Percentiles rank a stretch among this genome's conserved stretches.
Conservation (phyloP, 2,329 filamentous ascomycete species). For the Dothistroma septosporum region DNA sequence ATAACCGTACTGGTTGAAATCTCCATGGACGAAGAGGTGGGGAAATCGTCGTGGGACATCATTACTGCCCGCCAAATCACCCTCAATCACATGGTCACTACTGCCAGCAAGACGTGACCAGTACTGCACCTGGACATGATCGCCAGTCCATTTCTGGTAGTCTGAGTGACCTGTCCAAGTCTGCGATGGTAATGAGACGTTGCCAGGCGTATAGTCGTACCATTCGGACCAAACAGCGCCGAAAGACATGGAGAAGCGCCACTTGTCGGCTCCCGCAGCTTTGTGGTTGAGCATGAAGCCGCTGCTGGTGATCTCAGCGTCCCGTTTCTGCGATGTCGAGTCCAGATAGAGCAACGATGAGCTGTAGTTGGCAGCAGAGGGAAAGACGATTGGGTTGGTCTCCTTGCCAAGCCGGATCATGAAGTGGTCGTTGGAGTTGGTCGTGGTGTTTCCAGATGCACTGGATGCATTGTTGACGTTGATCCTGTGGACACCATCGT, state of each 20-base stretch:
- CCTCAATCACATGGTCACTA: conserved; percentile 58
- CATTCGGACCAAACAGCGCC: conserved; percentile 58
- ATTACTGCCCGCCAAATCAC: conserved; percentile 47
- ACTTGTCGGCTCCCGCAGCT: conserved; percentile 59
- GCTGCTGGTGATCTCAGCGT: conserved; percentile 35
- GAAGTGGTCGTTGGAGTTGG: conserved; percentile 56
- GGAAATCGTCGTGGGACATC: conserved; percentile 51
- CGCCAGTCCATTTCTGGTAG: conserved; percentile 56
- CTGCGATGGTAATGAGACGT: conserved; percentile 46
- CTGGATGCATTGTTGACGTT: conserved; percentile 54
- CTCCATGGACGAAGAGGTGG: conserved; percentile 59
- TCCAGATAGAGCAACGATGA: conserved; percentile 47
- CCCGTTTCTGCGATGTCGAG: conserved; percentile 20
- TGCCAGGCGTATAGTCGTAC: conserved; percentile 53
- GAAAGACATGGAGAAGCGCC: conserved; percentile 60
- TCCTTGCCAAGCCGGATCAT: conserved; percentile 56
- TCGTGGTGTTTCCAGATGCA: conserved; percentile 40
- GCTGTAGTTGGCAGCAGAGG: conserved; percentile 55
- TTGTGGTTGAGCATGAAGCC: conserved; percentile 53
- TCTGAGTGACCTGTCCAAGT: conserved; percentile 55
- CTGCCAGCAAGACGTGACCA: conserved; percentile 58
- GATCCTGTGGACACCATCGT: conserved; percentile 58
- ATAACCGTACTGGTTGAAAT: conserved; percentile 61
- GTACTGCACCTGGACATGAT: conserved; percentile 62
- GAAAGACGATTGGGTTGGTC: conserved; percentile 59